A percentile compares a stretch with the other conserved stretches of the same genome.
Conservation (phyloP, 139 green algal species). For the Auxenochlorella pyrenoidosa region DNA sequence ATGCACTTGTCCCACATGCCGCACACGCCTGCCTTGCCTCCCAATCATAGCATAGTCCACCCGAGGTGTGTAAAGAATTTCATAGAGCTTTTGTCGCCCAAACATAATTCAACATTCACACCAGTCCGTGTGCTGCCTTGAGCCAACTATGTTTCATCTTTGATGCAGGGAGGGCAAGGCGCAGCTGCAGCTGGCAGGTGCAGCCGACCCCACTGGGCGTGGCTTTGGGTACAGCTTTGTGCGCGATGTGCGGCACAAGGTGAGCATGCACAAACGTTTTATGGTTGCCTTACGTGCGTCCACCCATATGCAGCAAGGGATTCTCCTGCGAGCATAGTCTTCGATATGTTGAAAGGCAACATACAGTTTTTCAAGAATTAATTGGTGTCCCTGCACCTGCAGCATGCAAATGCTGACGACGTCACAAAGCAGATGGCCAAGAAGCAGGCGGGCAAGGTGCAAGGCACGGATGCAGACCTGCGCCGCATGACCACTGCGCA, state of each 20-base stretch:
- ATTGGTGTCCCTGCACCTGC: background rate
- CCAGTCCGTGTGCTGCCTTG: no score
- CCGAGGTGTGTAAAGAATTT: background rate
- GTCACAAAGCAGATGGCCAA: slow-evolving; percentile 38
- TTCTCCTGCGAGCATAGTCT: background rate
- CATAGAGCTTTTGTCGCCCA: background rate
- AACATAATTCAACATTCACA: background rate
- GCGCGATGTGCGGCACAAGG: slow-evolving; percentile 48
- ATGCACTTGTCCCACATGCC: background rate
- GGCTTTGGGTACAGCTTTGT: slow-evolving; percentile 77
- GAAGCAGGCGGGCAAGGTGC: slow-evolving; percentile 51
- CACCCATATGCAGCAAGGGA: background rate
- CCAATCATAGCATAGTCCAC: no score
- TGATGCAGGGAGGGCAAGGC: slow-evolving; percentile 30
- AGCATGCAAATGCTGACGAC: slow-evolving; percentile 29
- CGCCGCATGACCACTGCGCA: slow-evolving; percentile 73
- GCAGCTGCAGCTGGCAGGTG: slow-evolving; percentile 49
- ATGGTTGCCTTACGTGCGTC: background rate
- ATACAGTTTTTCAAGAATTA: background rate
- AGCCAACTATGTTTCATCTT: no score
- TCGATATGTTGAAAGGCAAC: background rate
- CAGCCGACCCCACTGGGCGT: slow-evolving; percentile 78
- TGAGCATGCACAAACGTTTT: background rate
- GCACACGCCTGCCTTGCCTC: background rate
- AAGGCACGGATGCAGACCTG: slow-evolving; percentile 81